Evolutionary conservation across 2,329 filamentous ascomycete species (phyloP).

Genomic region (Diaporthe sp.): DNA sequence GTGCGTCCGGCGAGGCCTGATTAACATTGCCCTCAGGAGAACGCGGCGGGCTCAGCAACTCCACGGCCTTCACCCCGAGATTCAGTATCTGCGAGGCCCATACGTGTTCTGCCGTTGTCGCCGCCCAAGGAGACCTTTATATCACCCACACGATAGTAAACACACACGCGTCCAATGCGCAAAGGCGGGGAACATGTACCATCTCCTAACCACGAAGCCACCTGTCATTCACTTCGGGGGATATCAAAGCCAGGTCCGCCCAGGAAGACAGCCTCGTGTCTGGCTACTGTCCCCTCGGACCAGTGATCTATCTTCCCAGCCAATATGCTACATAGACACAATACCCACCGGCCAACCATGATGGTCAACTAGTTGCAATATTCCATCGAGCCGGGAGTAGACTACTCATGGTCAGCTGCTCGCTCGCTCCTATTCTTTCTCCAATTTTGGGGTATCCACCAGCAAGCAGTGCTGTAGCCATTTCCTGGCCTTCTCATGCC

Average conservation of each 20-base stretch:
- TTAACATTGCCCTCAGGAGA: not conserved
- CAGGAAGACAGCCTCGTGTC: not conserved
- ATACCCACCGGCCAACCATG: not conserved
- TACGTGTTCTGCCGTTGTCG: not conserved
- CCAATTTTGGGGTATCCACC: not conserved
- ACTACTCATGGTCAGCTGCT: not conserved
- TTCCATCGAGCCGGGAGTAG: not conserved
- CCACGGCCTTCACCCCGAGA: not conserved
- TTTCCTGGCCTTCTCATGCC: not conserved
- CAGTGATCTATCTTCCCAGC: not conserved
- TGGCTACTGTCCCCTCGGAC: not conserved
- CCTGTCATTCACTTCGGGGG: not conserved
- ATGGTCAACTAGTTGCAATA: not conserved
- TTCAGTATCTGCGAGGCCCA: not conserved
- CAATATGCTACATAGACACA: not conserved
- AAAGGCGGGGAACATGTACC: not conserved
- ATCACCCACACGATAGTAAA: not conserved
- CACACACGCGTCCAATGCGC: not conserved
- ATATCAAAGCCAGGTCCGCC: not conserved
- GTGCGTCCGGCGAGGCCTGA: not conserved
- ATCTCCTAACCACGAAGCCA: not conserved
- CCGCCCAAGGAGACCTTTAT: not conserved
- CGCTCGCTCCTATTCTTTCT: not conserved
- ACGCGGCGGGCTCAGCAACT: not conserved
- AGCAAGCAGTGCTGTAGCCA: not conserved